phyloP scores from a whole-genome alignment of 345 rosid species.

The Aquilaria malaccensis region DNA sequence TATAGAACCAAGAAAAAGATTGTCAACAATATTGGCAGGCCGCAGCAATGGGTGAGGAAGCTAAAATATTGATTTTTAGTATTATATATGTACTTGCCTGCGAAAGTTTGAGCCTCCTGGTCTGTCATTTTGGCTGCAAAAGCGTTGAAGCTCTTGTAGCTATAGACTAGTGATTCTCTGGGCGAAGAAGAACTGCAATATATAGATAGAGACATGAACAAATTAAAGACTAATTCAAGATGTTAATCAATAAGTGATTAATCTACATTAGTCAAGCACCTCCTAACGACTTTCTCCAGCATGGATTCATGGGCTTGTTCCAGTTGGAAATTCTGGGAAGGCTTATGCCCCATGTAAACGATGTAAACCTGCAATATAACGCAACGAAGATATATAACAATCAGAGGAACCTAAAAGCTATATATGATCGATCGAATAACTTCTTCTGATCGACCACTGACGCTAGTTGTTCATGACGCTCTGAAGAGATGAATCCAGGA shows the following conservation, averaged over 20 bases:
- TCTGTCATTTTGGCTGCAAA: conserved; percentile 38
- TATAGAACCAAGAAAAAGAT: background rate
- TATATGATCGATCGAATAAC: too few species aligned
- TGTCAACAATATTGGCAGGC: background rate
- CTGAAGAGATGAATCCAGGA: too few species aligned
- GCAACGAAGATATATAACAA: background rate
- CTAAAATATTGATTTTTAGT: background rate
- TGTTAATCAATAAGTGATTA: background rate
- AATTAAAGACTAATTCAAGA: background rate
- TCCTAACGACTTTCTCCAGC: conserved; percentile 28
- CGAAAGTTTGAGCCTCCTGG: conserved; percentile 26
- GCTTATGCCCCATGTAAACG: conserved; percentile 34
- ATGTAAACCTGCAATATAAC: conserved; percentile 19
- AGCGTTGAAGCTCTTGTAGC: conserved; percentile 34
- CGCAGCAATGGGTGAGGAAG: too few species aligned
- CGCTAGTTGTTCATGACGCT: too few species aligned
- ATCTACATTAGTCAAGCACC: conserved; percentile 12
- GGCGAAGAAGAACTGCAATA: conserved; percentile 23
- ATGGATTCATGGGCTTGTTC: conserved; percentile 21
- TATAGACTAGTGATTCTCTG: conserved; percentile 24
- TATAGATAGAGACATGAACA: background rate
- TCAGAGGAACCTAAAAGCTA: background rate
- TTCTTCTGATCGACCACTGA: too few species aligned
- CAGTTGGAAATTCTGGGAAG: conserved; percentile 14
- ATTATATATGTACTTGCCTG: conserved; percentile 19